phyloP scores from a whole-genome alignment of 164 flowering plant genomes.

The Sextonia rubra region DNA sequence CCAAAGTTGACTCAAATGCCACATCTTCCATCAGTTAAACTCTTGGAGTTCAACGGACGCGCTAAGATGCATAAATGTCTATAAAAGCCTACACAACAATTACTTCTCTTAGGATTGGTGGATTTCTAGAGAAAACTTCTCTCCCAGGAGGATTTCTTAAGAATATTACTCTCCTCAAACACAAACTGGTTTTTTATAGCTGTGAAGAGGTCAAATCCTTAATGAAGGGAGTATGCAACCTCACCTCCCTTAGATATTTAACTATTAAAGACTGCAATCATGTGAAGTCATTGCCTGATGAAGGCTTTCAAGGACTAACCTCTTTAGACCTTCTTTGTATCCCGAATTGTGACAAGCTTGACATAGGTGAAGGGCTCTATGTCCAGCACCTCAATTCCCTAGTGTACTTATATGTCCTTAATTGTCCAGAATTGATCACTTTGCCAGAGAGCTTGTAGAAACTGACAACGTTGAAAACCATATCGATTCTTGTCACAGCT shows the following conservation, averaged over 20 bases:
- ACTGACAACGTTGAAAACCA: background rate
- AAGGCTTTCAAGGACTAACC: background rate
- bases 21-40: background rate
- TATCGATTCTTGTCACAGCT: background rate
- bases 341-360: fast-evolving
- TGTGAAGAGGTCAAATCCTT: conserved; percentile 6
- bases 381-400: background rate
- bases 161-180: conserved; percentile 2
- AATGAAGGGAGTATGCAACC: conserved; percentile 9
- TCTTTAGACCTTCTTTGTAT: background rate
- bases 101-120: background rate
- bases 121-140: background rate
- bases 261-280: background rate
- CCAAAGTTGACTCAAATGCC: conserved; percentile 12
- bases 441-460: background rate
- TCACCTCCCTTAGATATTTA: conserved; percentile 4
- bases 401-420: fast-evolving
- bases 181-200: background rate
- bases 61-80: background rate
- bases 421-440: background rate
- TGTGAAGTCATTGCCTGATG: background rate
- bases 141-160: conserved; percentile 10
- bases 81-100: background rate
- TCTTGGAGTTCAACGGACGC: background rate
- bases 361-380: background rate